A percentile compares a stretch with the other conserved stretches of the same genome.
Evolutionary conservation across 78 protist species (phyloP).

Genomic region (Dictyostelium purpureum): DNA sequence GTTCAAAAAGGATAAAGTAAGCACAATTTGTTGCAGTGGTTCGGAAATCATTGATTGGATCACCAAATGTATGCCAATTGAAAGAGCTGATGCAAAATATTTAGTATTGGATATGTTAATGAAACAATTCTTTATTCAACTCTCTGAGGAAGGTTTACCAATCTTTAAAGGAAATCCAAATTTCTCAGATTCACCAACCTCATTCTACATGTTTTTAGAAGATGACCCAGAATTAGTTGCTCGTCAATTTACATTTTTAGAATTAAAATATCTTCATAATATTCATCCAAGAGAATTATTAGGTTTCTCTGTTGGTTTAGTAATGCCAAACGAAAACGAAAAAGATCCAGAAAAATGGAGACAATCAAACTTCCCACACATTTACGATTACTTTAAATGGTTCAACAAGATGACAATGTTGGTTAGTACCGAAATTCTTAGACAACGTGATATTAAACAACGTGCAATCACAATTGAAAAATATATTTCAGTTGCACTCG

Average conservation of each 20-base stretch:
- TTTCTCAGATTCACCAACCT: neutral
- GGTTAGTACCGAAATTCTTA: conserved; percentile 60
- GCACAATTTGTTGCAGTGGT: conserved; percentile 18
- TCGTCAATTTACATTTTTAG: conserved; percentile 42
- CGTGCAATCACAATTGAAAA: conserved; percentile 23
- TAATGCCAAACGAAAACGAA: conserved; percentile 33
- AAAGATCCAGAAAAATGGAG: conserved; percentile 18
- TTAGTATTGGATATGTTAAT: conserved; percentile 30
- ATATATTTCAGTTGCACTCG: conserved; percentile 39
- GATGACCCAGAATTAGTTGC: conserved; percentile 71
- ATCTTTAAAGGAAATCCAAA: neutral
- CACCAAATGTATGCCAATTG: neutral
- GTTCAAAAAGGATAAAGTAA: conserved; percentile 36
- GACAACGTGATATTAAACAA: conserved; percentile 47
- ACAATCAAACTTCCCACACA: conserved; percentile 63
- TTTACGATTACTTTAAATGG: conserved; percentile 60
- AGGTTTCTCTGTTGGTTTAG: conserved; percentile 66
- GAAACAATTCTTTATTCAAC: conserved; percentile 8
- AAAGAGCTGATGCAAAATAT: conserved; percentile 19
- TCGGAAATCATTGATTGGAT: conserved; percentile 64
- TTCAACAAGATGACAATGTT: conserved; percentile 63
- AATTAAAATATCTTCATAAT: conserved; percentile 26
- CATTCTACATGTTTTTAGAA: conserved; percentile 28
- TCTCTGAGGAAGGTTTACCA: conserved; percentile 35
- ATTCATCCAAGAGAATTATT: conserved; percentile 71